Percentiles rank a stretch among this genome's conserved stretches.
These are phyloP conservation scores for Xanthoconium stramineum DNA, from an alignment of 768 basidiomycete species.

Conservation along the genomic window DNA sequence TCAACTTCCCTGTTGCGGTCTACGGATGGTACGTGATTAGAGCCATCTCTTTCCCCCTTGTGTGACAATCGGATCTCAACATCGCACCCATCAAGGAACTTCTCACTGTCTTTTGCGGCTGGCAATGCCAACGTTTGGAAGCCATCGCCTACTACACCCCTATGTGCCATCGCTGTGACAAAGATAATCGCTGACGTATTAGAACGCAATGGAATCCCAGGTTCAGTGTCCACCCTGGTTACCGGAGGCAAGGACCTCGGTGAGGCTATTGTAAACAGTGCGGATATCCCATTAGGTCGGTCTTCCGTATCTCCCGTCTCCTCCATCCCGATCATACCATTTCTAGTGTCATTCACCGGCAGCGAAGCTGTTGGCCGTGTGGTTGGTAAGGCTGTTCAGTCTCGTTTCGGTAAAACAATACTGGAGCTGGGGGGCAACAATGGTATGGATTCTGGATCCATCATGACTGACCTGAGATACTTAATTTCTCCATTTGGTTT, in stretches of 20 bases:
- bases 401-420: conserved; percentile 85
- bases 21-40: conserved; percentile 71
- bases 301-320: neutral
- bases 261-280: conserved; percentile 70
- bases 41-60: neutral
- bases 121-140: conserved; percentile 97
- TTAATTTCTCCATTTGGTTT: conserved; percentile 15
- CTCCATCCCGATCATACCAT: conserved; percentile 1
- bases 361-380: conserved; percentile 83
- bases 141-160: conserved; percentile 83
- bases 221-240: conserved; percentile 78
- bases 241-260: conserved; percentile 83
- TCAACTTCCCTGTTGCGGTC: conserved; percentile 95
- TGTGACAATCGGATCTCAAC: conserved; percentile 8
- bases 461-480: conserved; percentile 19
- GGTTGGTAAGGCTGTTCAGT: conserved; percentile 86
- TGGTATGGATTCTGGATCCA: conserved; percentile 45
- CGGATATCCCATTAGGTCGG: conserved; percentile 75
- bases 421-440: conserved; percentile 96
- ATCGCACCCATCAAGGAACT: conserved; percentile 60
- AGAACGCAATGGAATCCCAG: conserved; percentile 78
- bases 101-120: conserved; percentile 81
- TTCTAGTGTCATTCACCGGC: conserved; percentile 89
- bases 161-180: conserved; percentile 89
- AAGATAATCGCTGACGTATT: conserved; percentile 79